Evolutionary conservation across 805 yeast genomes (phyloP), one percentile per base, ranked within the genome.

Genomic region (Yamadazyma laniorum): DNA sequence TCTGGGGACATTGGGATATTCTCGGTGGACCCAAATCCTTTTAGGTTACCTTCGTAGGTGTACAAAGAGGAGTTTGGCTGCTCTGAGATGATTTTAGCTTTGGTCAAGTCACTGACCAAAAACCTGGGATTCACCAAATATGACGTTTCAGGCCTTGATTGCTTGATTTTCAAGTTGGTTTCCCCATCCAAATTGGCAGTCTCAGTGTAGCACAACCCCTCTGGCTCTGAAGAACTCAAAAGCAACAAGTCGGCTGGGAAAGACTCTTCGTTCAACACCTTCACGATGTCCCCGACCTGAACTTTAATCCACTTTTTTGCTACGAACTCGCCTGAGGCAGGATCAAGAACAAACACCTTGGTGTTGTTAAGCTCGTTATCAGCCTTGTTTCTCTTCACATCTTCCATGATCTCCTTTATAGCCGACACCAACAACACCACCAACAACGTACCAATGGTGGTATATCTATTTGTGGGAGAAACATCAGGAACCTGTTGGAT

Each of bases 131-230:
- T 79, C 18, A 84, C 83, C 39, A 85, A 58, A 44, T 72, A 70
- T 3, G 87, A 73, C 0, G 99, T 93, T 52, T 89, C 96, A 2
- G 76, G 67, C 35, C 74, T 72, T 1, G 96, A 79, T 59, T 93
- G 98, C 55, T 95, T 95, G 56, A 93, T 93, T 56, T 93, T 93
- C 52, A 93, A 72, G 59, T 93, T 93, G 0, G 99, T 95, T 60
- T 93, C 99, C 40, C 99, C 99, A 61, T 93, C 99, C 49, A 93
- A 69, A 54, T 93, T 93, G 0, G 99, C 96, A 1, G 99, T 93
- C 62, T 93, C 99, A 39, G 95, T 87, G 53, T 93, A 93, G 59
- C 99, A 95, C 44, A 93, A 70, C 2, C 99, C 99, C 61, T 91
- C 98, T 0, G 99, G 99, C 60, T 93, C 99, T 0, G 98, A 91